Base-by-base conservation (phyloP, 176 grass and related monocot genomes). In the Guadua angustifolia region DNA sequence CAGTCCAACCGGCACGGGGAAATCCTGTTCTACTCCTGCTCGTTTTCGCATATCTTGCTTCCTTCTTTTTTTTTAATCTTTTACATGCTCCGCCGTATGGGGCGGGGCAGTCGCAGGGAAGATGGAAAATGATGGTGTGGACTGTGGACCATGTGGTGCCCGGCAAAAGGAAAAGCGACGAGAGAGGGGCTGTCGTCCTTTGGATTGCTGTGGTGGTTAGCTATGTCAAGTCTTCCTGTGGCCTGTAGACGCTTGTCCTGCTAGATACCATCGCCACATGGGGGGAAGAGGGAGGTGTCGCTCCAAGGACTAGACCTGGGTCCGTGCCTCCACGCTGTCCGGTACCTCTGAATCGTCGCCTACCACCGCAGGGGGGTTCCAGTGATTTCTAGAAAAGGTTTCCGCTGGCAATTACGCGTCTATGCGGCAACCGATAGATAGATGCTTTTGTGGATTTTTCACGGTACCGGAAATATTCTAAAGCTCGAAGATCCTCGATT, bases 211-310 rank as follows among this genome's bases (percentile, higher is more conserved):
- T 49, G 86, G 81, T 84, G 5, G 69, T 76, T 75, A 24, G 69
- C 74, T 16, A 56, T 44, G 55, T 38, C 52, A 25, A 76, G 70
- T 69, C 62, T 47, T 19, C 83, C 67, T 51, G 42, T 85, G 50
- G 22, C 52, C 35, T 36, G 40, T 26, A 17, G 52, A 75, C 51
- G 49, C 42, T 74, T 82, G 72, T 77, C 66, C 49, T 19, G 60
- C 5, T 36, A 58, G 69, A 90, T 82, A 16, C 83, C 88, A 79
- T 11, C 45, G 15, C 57, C 88, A 86, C 88, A 86, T 86, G 83
- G 56, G 78, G 65, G 43, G 61, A 13, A 12, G 42, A 17, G 64
- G 17, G 70, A 0, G 69, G 32, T 18, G 71, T 67, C 21, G 14
- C 45, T 14, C 22, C 40, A 56, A 22, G 14, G 71, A 80, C 74